Conservation (phyloP, 345 rosid genomes). For the Combretum micranthum region DNA sequence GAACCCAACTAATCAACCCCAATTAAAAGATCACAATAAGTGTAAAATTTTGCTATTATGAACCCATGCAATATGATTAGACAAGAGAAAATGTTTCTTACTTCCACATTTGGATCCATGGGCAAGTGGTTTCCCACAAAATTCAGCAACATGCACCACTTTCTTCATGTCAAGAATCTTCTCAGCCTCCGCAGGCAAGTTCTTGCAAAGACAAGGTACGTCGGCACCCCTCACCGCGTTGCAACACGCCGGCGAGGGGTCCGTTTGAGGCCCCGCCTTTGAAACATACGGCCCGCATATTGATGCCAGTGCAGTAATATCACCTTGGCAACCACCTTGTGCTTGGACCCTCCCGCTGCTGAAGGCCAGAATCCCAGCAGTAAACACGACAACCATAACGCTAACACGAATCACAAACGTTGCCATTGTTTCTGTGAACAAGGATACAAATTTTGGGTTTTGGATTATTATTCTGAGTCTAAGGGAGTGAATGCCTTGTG, state of each 20-base stretch:
- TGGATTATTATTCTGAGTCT: too few species aligned
- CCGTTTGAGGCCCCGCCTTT: constrained; percentile 2
- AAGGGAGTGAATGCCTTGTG: too few species aligned
- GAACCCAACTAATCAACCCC: too few species aligned
- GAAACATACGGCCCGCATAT: constrained; percentile 13
- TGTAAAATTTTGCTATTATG: too few species aligned
- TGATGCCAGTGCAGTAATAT: constrained; percentile 2
- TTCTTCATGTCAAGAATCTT: constrained; percentile 32
- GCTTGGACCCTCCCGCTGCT: not conserved
- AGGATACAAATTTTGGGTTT: too few species aligned
- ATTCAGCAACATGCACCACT: constrained; percentile 28
- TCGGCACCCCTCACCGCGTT: constrained; percentile 12
- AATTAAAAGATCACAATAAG: too few species aligned
- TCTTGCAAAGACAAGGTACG: constrained; percentile 23
- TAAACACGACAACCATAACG: not conserved
- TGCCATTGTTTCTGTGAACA: too few species aligned
- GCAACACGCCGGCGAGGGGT: constrained; percentile 29
- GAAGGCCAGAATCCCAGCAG: too few species aligned
- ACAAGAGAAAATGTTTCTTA: constrained; percentile 2
- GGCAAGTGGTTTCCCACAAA: constrained; percentile 30
- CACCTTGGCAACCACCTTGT: constrained; percentile 6
- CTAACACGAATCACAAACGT: not conserved
- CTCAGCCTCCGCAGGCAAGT: constrained; percentile 18
- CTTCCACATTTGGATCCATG: constrained; percentile 43
- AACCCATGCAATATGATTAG: too few species aligned